Evolutionary conservation across 2,329 filamentous ascomycete genomes (phyloP), one percentile per base, ranked within the genome.

Genomic region (Aureobasidium leucospermi): DNA sequence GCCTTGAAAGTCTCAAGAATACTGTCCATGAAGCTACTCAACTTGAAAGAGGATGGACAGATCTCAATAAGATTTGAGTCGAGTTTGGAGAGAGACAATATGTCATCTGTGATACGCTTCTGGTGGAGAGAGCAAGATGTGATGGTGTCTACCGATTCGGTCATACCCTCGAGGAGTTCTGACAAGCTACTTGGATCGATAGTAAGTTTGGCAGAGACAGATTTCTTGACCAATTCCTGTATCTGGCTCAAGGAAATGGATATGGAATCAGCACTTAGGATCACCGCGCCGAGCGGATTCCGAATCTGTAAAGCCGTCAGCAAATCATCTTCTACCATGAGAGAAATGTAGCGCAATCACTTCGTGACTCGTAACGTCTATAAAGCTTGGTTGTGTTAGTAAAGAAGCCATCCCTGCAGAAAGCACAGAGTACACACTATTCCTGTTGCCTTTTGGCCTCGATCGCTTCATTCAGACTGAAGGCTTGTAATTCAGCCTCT

Each of bases 61-160:
- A 78, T 74, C 2, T 71, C 67, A 4, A 71, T 60, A 53, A 70
- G 62, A n/a, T 66, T 61, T 0, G 67, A 67, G 34, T 71, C 68
- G 6, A 70, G 62, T 15, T 68, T 76, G 1, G 71, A 74, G 11
- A 78, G 63, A 1, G 75, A 78, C 19, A 79, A 64, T 0, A 79
- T 73, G 59, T 78, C 76, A 61, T 79, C 76, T 1, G 78, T 75
- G 38, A 79, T 78, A 2, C 74, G 67, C 1, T 67, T 69, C 16
- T 77, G 65, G 56, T 79, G 77, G 29, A 75, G 71, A 4, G 74
- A 74, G 63, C 77, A 79, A 38, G 75, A 69, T 34, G 75, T 69
- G 58, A 79, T 77, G 34, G 75, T 76, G 41, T 75, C 70, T 6
- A 72, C 72, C 11, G 71, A 67, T 13, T 71, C 66, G 6, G 68